Evolutionary conservation across 2,329 filamentous ascomycete genomes (phyloP), one percentile per base, ranked within the genome.

Genomic region (Diaporthe destruens): DNA sequence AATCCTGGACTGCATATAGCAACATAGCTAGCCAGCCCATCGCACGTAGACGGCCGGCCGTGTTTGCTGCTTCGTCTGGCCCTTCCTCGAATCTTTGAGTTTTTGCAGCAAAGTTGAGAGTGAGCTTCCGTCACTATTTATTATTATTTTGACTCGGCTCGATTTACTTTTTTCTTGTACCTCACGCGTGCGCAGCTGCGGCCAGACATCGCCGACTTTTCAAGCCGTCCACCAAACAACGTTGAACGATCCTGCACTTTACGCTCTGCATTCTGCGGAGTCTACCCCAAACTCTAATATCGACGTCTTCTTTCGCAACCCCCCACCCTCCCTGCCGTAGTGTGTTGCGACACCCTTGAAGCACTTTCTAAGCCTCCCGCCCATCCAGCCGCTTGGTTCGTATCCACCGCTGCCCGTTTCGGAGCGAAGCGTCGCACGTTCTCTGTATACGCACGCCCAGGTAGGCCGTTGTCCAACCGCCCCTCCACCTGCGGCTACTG

Each of bases 211-310:
- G 59, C 44, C 59, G 25, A 18, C 44, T 65, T 36, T 32, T 44
- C 29, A 36, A 65, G 59, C 23, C 59, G 20, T 66, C 47, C 44
- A 53, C 44, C 47, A 66, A 36, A 23, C 61, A 53, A 42, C 39
- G 39, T 42, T 42, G 39, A 53, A 39, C 47, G 25, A 65, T 32
- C 32, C 42, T 65, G 44, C 61, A 25, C 42, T 51, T 44, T 65
- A 20, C 59, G 34, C 47, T 49, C 42, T 65, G 44, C 61, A 36
- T 14, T 65, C 61, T 51, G 44, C 61, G 44, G 61, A 66, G 61
- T 66, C 61, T 53, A 53, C 61, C 61, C 61, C 61, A 66, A 66
- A 66, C 61, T 53, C 47, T 65, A 65, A 51, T 66, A 39, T 12
- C 61, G 44, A 53, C 61, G 32, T 53, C 61, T 6, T 66, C 61